Evolutionary conservation across 1,139 yeast genomes (phyloP), one percentile per base, ranked within the genome.

Genomic region (Kodamaea sp.): DNA sequence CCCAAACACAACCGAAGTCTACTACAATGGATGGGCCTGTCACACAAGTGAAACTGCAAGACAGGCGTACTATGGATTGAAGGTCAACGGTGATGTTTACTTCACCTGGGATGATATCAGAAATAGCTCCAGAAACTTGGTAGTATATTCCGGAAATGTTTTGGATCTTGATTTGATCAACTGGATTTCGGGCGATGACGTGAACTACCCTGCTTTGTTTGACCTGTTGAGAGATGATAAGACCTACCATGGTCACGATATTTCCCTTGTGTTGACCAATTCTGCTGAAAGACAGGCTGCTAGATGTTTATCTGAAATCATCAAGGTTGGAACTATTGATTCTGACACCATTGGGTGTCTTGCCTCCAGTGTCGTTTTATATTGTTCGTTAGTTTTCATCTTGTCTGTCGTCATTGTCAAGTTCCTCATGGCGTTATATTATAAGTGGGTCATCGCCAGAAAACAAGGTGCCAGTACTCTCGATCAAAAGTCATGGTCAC

Each of bases 291-390:
- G 89, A 40, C 74, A 76, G 48, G 78, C 81, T 7, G 94, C 94
- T 11, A 77, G 82, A 51, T 92, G 98, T 61, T 67, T 92, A 35
- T 70, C 84, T n/a, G 97, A 92, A 59, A 84, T 87, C 38, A 70
- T 86, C 37, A 87, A 83, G 61, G 95, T 90, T 15, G 98, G 98
- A 15, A 80, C 78, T 29, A 78, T 92, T 37, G 97, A 92, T 56
- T 79, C 94, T 1, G 89, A 87, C 36, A 80, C 96, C 9, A 80
- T 92, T 52, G 98, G 98, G n/a, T 92, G 98, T 63, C 81, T 92
- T 59, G 96, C 97, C 0, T 87, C 97, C 1, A 70, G 78, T 42
- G 80, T 89, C 30, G 96, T 90, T 2, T 73, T 92, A 43, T 78
- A 80, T 48, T 76, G 83, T 11, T 85, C 97, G 0, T 72, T 92